Base-by-base conservation (phyloP, 441 rosid species). In the Bruguiera hainesii region DNA sequence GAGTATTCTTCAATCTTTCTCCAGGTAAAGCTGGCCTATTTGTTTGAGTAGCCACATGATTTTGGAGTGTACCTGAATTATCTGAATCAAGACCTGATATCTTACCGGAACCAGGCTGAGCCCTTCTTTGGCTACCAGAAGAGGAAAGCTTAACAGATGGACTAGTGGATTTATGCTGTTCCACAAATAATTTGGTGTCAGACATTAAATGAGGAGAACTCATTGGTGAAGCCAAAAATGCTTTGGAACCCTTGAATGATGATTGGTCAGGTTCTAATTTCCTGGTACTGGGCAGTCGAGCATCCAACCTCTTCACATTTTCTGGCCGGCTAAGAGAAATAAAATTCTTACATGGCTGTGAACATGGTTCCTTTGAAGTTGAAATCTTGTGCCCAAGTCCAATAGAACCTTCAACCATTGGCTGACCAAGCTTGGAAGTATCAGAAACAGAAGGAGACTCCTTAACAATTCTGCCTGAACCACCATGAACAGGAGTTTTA, bases 401-500 rank as follows among this genome's bases (percentile, higher is more conserved):
- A 67, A 60, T 59, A 65, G 83, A 76, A 77, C 63, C 66, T 39
- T 63, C 78, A 46, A 64, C 70, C 28, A 59, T 66, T 19, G 69
- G 67, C 56, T 75, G 81, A 53, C 57, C 64, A 53, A 71, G 76
- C 76, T 80, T 83, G 60, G 71, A 58, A 71, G 76, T 66, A 75
- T 68, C 78, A 69, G 82, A 65, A 70, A 60, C 78, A 71, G 68
- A 72, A 23, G 80, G 61, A 71, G 83, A 72, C 63, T 61, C 76
- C 71, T 73, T 80, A 57, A 73, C 72, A 76, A 60, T 80, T 73
- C 60, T 74, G 33, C 71, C 67, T 59, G 83, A 76, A 67, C 82
- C 87, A 76, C 86, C 93, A 79, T 93, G 98, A 76, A 96, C 81
- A 50, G 99, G 99, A 81, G 99, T 93, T 85, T 88, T 96, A 39